Evolutionary conservation across 441 rosid species (phyloP).

Genomic region (Aquilaria agallochum): DNA sequence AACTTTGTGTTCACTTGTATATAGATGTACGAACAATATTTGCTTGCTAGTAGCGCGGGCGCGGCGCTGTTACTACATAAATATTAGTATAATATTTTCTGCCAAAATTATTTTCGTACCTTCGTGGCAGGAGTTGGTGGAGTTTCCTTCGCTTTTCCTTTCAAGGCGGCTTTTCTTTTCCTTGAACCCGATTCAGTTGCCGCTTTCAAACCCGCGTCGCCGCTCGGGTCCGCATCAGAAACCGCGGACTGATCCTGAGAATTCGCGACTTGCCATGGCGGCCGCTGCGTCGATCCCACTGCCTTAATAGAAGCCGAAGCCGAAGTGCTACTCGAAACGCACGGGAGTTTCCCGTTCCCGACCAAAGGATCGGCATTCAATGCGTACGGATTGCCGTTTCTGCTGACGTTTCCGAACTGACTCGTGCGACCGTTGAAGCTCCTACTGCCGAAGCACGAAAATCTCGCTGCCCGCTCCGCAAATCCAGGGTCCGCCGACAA

Average conservation of each 20-base stretch:
- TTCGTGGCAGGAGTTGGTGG: slow-evolving; percentile 30
- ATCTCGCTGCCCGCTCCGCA: slow-evolving; percentile 57
- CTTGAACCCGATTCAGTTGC: slow-evolving; percentile 25
- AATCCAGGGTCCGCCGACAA: slow-evolving; percentile 66
- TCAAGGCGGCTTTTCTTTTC: slow-evolving; percentile 46
- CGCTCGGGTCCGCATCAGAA: slow-evolving; percentile 20
- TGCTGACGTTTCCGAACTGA: slow-evolving; percentile 25
- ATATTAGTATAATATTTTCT: background rate
- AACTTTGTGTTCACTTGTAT: no score
- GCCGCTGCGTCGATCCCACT: slow-evolving; percentile 11
- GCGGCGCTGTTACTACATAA: no score
- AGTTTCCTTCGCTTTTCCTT: slow-evolving; percentile 53
- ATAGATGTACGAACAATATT: no score
- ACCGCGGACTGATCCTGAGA: slow-evolving; percentile 33
- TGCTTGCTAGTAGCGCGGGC: no score
- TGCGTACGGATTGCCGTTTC: slow-evolving; percentile 18
- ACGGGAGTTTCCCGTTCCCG: slow-evolving; percentile 36
- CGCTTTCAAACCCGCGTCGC: slow-evolving; percentile 14
- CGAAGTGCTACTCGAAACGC: slow-evolving; percentile 46
- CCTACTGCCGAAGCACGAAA: slow-evolving; percentile 58
- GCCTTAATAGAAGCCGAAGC: slow-evolving; percentile 36
- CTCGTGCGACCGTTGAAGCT: slow-evolving; percentile 61
- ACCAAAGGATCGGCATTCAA: slow-evolving; percentile 11
- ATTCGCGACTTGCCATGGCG: slow-evolving; percentile 15
- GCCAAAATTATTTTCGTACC: slow-evolving; percentile 16